Conservation (phyloP, 306 rosid species). For the Prinsepia uniflora region DNA sequence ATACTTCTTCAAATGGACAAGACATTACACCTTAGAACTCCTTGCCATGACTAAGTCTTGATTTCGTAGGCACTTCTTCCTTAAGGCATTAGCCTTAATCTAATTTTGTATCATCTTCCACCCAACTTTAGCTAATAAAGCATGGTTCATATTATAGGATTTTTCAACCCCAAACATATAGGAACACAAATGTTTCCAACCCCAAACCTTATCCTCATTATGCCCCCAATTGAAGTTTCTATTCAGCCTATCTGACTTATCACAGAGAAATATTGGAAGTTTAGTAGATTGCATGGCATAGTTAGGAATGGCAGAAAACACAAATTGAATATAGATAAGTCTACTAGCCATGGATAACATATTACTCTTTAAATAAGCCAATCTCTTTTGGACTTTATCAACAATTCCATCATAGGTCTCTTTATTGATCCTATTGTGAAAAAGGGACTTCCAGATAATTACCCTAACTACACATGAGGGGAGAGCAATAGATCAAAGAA, state of each 20-base stretch:
- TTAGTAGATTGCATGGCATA: background rate
- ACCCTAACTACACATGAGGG: background rate
- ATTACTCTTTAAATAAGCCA: no score
- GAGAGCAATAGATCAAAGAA: background rate
- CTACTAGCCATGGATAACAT: background rate
- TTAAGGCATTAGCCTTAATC: no score
- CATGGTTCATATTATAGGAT: background rate
- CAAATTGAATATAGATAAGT: background rate
- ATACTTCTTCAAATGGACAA: no score
- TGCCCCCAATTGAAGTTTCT: background rate
- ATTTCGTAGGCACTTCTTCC: background rate
- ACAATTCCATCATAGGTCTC: no score
- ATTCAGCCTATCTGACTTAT: no score
- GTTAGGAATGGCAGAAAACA: background rate
- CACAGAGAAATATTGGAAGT: background rate
- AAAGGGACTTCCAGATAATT: background rate
- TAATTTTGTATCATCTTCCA: no score
- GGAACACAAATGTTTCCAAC: accelerated
- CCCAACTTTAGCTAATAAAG: no score
- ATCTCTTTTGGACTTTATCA: background rate
- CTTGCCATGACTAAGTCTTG: background rate
- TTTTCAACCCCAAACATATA: background rate
- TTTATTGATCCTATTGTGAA: background rate
- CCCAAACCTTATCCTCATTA: background rate
- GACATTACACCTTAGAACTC: no score